phyloP scores from a whole-genome alignment of 441 rosid genomes.

The Pelargonium australe region DNA sequence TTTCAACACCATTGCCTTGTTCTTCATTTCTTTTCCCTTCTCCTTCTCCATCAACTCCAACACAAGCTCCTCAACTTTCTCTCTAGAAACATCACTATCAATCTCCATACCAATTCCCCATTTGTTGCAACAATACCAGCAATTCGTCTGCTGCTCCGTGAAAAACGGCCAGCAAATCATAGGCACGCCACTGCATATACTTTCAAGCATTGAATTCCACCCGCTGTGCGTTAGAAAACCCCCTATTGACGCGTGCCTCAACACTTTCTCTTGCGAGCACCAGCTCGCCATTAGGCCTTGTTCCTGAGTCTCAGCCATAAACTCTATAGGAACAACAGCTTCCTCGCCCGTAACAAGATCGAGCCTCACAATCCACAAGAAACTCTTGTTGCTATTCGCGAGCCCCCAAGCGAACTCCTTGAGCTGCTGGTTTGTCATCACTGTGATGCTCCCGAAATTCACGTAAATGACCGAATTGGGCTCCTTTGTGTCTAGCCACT shows the following conservation, averaged over 20 bases:
- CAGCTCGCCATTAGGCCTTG: slow-evolving; percentile 38
- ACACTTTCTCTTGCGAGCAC: slow-evolving; percentile 47
- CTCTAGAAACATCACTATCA: slow-evolving; percentile 12
- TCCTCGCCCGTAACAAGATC: slow-evolving; percentile 36
- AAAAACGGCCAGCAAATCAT: slow-evolving; percentile 64
- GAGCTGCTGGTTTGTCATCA: not conserved
- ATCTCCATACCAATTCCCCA: slow-evolving; percentile 23
- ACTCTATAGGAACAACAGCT: slow-evolving; percentile 35
- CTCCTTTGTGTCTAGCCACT: not conserved
- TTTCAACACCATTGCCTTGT: slow-evolving; percentile 16
- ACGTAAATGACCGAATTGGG: not conserved
- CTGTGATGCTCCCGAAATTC: not conserved
- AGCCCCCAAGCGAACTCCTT: slow-evolving; percentile 18
- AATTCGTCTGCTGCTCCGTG: slow-evolving; percentile 49
- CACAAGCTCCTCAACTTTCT: slow-evolving; percentile 11
- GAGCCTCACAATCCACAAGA: slow-evolving; percentile 13
- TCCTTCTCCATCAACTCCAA: slow-evolving; percentile 15
- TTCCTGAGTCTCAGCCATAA: slow-evolving; percentile 31
- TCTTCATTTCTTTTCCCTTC: slow-evolving; percentile 12
- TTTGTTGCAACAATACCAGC: slow-evolving; percentile 36
- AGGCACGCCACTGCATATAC: slow-evolving; percentile 41
- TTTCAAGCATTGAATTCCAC: slow-evolving; percentile 57
- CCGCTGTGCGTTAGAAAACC: slow-evolving; percentile 49
- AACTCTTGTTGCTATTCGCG: slow-evolving; percentile 7
- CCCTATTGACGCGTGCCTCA: slow-evolving; percentile 45